Evolutionary conservation across 2,329 filamentous ascomycete genomes (phyloP).

Genomic region (Sarocladiaceae sp.): DNA sequence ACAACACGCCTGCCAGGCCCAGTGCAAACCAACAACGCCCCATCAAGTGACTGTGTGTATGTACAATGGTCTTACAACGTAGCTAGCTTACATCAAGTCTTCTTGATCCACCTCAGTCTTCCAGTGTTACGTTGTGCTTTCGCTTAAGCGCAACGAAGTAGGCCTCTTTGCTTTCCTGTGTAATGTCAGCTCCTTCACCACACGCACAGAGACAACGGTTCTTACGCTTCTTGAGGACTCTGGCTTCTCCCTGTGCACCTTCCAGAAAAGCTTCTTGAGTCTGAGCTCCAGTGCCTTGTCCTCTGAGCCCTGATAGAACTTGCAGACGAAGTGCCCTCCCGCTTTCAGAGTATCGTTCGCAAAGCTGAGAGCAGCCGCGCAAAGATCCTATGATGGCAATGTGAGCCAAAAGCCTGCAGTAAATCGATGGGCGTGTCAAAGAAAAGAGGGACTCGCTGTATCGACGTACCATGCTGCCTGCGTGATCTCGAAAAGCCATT

Average conservation of each 20-base stretch:
- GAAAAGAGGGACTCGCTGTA: background rate
- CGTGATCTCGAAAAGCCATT: constrained; percentile 78
- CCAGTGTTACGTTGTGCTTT: constrained; percentile 38
- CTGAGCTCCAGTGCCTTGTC: constrained; percentile 72
- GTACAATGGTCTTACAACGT: constrained; percentile 4
- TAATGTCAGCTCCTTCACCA: no score
- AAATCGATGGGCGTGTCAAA: no score
- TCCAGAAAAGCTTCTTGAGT: constrained; percentile 69
- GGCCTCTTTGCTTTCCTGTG: constrained; percentile 56
- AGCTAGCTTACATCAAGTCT: background rate
- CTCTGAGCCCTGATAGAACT: constrained; percentile 90
- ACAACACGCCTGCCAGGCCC: constrained; percentile 15
- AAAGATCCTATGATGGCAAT: constrained; percentile 74
- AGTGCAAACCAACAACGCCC: constrained; percentile 1
- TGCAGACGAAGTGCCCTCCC: constrained; percentile 91
- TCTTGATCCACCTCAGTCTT: constrained; percentile 7
- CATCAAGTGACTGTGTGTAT: background rate
- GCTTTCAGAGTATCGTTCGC: constrained; percentile 73
- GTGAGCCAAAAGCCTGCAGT: no score
- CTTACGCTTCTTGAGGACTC: constrained; percentile 80
- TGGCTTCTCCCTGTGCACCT: constrained; percentile 83
- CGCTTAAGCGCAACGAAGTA: constrained; percentile 78
- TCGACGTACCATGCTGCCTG: constrained; percentile 78
- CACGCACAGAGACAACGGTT: no score
- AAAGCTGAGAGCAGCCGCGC: constrained; percentile 77